Conservation (phyloP, 495 filamentous ascomycete genomes). For the Haplographium delicatum region DNA sequence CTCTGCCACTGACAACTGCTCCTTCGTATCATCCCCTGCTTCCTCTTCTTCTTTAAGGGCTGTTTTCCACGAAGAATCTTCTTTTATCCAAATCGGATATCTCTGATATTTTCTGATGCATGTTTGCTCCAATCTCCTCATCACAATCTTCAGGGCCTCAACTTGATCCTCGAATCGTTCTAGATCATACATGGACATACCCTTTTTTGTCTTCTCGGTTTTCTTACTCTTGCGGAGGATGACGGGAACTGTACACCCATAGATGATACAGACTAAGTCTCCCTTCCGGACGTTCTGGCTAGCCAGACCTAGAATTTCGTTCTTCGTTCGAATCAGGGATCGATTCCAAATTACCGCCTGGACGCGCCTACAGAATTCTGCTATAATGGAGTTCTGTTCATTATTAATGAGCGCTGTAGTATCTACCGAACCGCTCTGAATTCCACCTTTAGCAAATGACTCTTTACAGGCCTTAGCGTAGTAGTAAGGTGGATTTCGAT, state of each 20-base stretch:
- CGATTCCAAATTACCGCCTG: background rate
- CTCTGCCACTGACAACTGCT: too few species aligned
- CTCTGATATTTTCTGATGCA: too few species aligned
- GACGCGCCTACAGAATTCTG: slow-evolving; percentile 1
- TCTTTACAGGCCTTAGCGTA: background rate
- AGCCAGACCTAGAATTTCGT: background rate
- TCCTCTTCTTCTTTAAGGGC: too few species aligned
- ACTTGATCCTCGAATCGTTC: too few species aligned
- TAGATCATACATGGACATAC: too few species aligned
- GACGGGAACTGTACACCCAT: background rate
- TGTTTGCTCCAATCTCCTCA: too few species aligned
- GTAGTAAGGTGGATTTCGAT: background rate
- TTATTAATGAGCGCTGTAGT: background rate
- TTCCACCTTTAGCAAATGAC: background rate
- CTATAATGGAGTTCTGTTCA: background rate
- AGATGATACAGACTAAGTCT: background rate
- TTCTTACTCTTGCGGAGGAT: too few species aligned
- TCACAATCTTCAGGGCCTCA: too few species aligned
- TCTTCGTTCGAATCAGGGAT: background rate
- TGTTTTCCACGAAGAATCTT: too few species aligned
- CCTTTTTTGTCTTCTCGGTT: too few species aligned
- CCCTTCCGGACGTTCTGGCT: background rate
- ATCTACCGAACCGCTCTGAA: background rate
- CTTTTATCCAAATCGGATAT: too few species aligned
- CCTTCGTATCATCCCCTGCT: too few species aligned